phyloP scores from a whole-genome alignment of 2,329 filamentous ascomycete genomes.

The Colletotrichum shisoi region DNA sequence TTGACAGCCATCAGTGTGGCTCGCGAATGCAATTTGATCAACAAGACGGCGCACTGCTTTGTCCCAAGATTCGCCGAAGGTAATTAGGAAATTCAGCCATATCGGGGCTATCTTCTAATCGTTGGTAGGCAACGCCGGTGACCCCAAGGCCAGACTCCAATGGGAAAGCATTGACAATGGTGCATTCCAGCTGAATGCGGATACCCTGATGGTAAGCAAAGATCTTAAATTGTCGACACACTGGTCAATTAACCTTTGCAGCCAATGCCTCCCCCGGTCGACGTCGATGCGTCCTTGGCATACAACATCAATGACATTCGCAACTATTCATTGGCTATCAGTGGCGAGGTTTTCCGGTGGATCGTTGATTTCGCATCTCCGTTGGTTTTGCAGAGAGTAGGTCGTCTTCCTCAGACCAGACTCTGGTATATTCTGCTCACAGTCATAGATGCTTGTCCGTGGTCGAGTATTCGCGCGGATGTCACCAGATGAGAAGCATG shows the following conservation, averaged over 20 bases:
- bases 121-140: conserved; percentile 69
- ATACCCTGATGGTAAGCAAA: conserved; percentile 71
- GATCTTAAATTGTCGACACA: too few relatives aligned
- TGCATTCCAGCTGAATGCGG: conserved; percentile 77
- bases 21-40: conserved; percentile 84
- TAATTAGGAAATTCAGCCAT: conserved; percentile 44
- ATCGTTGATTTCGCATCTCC: conserved; percentile 88
- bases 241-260: conserved; percentile 47
- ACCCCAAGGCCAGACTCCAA: conserved; percentile 74
- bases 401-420: conserved; percentile 42
- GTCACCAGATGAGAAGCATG: conserved; percentile 98
- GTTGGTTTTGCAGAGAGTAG: conserved; percentile 75
- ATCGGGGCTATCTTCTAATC: conserved; percentile 14
- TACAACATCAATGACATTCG: conserved; percentile 82
- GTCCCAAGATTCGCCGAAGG: conserved; percentile 86
- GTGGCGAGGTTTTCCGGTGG: conserved; percentile 95
- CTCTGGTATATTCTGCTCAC: background rate
- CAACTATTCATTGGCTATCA: conserved; percentile 89
- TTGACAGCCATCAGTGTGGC: conserved; percentile 95
- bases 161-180: conserved; percentile 98
- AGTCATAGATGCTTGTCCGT: conserved; percentile 78
- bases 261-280: conserved; percentile 74
- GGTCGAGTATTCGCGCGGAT: conserved; percentile 97
- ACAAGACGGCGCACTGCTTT: conserved; percentile 85
- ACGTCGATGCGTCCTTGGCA: conserved; percentile 82